Evolutionary conservation across 2,329 filamentous ascomycete species (phyloP), one percentile per base, ranked within the genome.

Genomic region (Colletotrichum orbiculare): DNA sequence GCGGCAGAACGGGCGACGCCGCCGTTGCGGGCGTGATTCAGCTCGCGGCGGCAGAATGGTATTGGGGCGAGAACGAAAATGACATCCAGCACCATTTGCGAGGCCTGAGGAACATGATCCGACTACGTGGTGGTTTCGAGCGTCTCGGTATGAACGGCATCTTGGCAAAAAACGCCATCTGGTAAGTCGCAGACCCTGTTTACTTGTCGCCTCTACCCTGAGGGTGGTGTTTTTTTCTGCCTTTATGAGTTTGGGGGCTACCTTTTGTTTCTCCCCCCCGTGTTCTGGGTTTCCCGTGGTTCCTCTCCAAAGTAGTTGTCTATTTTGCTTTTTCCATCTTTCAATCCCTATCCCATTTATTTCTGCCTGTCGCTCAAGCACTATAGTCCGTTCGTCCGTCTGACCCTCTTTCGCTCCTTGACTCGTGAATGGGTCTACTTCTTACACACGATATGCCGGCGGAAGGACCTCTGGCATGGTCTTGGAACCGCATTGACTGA

Each of bases 31-130:
- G 77, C 3, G 81, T 85, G 6, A 72, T 81, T 1, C 83, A 85
- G 69, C 76, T 85, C 65, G 77, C 83, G 25, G 72, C 83, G 33
- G 79, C 83, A 49, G 84, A 85, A 63, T 87, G 84, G 84, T 85
- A 84, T 69, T 85, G 83, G 82, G 82, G 83, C 6, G 79, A 78
- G 34, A 78, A 77, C 0, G 48, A 50, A 13, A 71, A 76, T 42
- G 80, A 82, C 64, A 73, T 85, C 10, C 75, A 77, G 33, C 77
- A 78, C 1, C 84, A 86, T 56, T 77, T 85, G 64, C 71, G 70
- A 7, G 83, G 83, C 0, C 74, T 87, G 13, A 75, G 77, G 65
- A 78, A 79, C 52, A 84, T 86, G 81, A 78, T 86, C 9, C 72
- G 71, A 25, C 69, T 82, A 50, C 76, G 82, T 33, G 84, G 83